These are phyloP conservation scores for Zygoascus biomembranicola DNA, from an alignment of 805 yeast genomes.

Conservation along the genomic window DNA sequence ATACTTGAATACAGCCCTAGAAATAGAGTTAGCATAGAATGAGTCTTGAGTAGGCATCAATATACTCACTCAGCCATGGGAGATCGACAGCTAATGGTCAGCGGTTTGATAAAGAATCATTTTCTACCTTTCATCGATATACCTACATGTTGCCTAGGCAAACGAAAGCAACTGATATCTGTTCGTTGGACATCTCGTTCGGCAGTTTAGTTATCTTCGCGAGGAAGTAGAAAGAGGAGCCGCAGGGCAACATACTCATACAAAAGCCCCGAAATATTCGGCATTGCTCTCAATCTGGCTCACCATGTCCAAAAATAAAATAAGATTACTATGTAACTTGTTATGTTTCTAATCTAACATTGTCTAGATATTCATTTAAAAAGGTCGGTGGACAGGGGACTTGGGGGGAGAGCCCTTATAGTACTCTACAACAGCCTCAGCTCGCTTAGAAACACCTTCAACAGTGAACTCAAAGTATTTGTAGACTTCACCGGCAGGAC, in stretches of 20 bases:
- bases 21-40: neutral
- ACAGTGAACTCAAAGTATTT: conserved; percentile 83
- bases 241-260: no score
- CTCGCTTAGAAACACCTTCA: conserved; percentile 87
- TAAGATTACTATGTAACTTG: neutral
- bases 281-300: no score
- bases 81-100: conserved; percentile 63
- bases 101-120: neutral
- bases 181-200: conserved; percentile 2
- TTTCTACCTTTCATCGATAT: neutral
- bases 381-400: conserved; percentile 77
- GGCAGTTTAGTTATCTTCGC: neutral
- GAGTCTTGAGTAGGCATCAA: conserved; percentile 4
- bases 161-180: conserved; percentile 63
- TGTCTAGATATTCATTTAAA: conserved; percentile 27
- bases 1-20: conserved; percentile 63
- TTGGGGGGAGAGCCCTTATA: conserved; percentile 66
- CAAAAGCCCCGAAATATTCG: no score
- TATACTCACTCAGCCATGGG: conserved; percentile 80
- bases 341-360: neutral
- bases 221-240: neutral
- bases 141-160: conserved; percentile 82
- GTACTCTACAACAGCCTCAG: conserved; percentile 66
- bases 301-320: neutral
- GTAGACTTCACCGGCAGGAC: conserved; percentile 76